These are phyloP conservation scores for Thalia dealbata DNA, from an alignment of 176 grass and related monocot species.

Conservation along the genomic window DNA sequence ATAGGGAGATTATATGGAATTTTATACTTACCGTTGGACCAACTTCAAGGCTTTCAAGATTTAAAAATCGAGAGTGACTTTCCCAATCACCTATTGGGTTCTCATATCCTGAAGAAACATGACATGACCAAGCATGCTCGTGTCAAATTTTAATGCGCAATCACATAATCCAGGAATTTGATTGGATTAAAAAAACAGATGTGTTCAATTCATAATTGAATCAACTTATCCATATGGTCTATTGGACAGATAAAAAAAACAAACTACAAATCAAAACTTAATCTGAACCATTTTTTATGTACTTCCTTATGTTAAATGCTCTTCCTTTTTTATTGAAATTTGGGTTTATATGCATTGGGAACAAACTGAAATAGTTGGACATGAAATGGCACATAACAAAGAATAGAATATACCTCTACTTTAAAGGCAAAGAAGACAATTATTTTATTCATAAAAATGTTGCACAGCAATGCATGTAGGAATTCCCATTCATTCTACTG, in stretches of 20 bases:
- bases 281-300: neutral
- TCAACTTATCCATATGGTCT: neutral
- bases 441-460: neutral
- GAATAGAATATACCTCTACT: neutral
- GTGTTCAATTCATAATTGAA: neutral
- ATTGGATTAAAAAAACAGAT: neutral
- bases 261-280: neutral
- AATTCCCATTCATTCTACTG: neutral
- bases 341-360: too few species aligned
- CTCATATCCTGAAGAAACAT: conserved; percentile 43
- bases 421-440: neutral
- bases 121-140: conserved; percentile 4
- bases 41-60: conserved; percentile 62
- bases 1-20: conserved; percentile 21
- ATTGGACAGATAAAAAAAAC: neutral
- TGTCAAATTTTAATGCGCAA: neutral
- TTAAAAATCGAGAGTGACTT: conserved; percentile 50
- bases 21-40: conserved; percentile 43
- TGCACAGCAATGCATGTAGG: neutral
- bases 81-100: conserved; percentile 61
- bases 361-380: too few species aligned
- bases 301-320: neutral
- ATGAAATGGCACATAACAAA: neutral
- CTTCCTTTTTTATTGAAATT: too few species aligned
- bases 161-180: too few species aligned